Evolutionary conservation across 257 asterid genomes (phyloP).

Genomic region (Solanum dulcamara): DNA sequence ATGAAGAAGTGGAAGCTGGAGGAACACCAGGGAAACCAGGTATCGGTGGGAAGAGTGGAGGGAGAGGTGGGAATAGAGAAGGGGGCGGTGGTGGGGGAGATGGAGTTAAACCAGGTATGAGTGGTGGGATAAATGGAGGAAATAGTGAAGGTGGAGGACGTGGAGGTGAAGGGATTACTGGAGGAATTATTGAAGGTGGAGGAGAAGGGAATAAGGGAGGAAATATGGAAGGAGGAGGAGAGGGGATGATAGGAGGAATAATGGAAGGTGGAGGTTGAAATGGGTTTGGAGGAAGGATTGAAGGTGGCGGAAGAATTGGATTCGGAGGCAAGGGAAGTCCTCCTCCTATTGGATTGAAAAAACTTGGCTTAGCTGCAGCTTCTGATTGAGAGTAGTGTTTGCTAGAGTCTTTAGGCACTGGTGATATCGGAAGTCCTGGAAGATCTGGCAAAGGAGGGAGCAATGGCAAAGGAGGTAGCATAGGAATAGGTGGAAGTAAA

Average conservation of each 20-base stretch:
- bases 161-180: slow-evolving; percentile 35
- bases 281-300: slow-evolving; percentile 31
- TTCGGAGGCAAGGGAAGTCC: slow-evolving; percentile 28
- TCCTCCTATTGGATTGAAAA: slow-evolving; percentile 5
- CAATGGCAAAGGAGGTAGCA: slow-evolving; percentile 36
- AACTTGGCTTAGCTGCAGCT: not conserved
- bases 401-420: slow-evolving; percentile 13
- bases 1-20: slow-evolving; percentile 23
- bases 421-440: slow-evolving; percentile 46
- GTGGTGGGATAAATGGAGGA: slow-evolving; percentile 22
- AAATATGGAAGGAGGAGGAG: slow-evolving; percentile 26
- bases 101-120: slow-evolving; percentile 41
- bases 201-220: slow-evolving; percentile 42
- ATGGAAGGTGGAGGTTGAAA: slow-evolving; percentile 32
- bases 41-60: slow-evolving; percentile 46
- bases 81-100: slow-evolving; percentile 39
- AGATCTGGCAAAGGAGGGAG: slow-evolving; percentile 51
- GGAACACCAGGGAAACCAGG: slow-evolving; percentile 39
- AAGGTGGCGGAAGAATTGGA: slow-evolving; percentile 19
- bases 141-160: slow-evolving; percentile 12
- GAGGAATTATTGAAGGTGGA: slow-evolving; percentile 47
- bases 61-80: slow-evolving; percentile 35
- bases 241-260: slow-evolving; percentile 37
- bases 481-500: slow-evolving; percentile 29
- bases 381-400: not conserved